Conservation (phyloP, 139 green algal species). For the Tetradesmus obliquus region DNA sequence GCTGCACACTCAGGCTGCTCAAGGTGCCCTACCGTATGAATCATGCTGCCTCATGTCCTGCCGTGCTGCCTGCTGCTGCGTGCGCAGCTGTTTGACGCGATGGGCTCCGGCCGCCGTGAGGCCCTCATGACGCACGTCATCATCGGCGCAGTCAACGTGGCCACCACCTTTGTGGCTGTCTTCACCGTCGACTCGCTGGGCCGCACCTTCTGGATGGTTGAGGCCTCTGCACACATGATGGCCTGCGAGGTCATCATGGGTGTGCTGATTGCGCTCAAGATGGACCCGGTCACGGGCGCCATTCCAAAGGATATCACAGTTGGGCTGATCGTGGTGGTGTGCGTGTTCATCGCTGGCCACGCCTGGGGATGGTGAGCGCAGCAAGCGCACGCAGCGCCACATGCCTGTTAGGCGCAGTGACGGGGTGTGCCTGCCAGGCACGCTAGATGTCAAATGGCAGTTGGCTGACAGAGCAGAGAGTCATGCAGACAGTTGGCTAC, state of each 20-base stretch:
- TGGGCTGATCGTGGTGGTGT: slow-evolving; percentile 63
- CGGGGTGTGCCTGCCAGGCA: no score
- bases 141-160: slow-evolving; percentile 55
- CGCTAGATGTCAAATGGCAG: no score
- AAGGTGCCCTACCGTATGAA: no score
- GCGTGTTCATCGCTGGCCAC: slow-evolving; percentile 77
- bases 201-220: slow-evolving; percentile 30
- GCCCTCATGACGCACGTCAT: slow-evolving; percentile 49
- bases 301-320: not conserved
- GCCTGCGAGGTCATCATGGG: slow-evolving; percentile 43
- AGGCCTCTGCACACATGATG: slow-evolving; percentile 25
- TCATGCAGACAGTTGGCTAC: no score
- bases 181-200: slow-evolving; percentile 38
- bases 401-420: no score
- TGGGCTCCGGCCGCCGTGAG: slow-evolving; percentile 6
- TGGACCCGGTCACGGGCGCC: slow-evolving; percentile 2
- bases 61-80: no score
- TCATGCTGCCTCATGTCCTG: not conserved
- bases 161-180: slow-evolving; percentile 45
- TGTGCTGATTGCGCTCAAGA: slow-evolving; percentile 54
- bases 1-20: no score
- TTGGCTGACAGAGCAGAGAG: no score
- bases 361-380: slow-evolving; percentile 72
- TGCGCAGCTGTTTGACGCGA: slow-evolving; percentile 47
- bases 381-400: not conserved